These are phyloP conservation scores for Esteya vermicola DNA, from an alignment of 2,329 filamentous ascomycete species.

Conservation along the genomic window DNA sequence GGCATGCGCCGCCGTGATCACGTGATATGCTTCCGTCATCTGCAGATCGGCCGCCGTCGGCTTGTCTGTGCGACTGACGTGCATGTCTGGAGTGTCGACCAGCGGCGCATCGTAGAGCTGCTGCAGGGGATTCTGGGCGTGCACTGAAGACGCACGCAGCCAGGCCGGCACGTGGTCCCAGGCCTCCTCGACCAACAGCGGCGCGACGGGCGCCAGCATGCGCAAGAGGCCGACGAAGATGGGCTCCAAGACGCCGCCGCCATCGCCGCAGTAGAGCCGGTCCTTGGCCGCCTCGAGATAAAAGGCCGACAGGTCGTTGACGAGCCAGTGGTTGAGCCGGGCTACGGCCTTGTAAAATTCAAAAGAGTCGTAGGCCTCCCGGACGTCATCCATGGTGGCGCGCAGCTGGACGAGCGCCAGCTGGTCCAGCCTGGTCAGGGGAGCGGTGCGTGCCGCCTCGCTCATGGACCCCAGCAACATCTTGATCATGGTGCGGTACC, in stretches of 20 bases:
- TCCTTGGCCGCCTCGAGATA: slow-evolving; percentile 93
- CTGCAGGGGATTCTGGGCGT: slow-evolving; percentile 32
- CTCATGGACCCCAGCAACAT: slow-evolving; percentile 71
- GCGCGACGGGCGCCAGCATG: slow-evolving; percentile 70
- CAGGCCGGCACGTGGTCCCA: slow-evolving; percentile 62
- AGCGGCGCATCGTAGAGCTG: slow-evolving; percentile 32
- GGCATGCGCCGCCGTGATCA: slow-evolving; percentile 40
- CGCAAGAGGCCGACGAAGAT: slow-evolving; percentile 61
- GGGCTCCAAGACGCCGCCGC: slow-evolving; percentile 46
- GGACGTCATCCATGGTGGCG: slow-evolving; percentile 50
- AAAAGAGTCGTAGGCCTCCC: slow-evolving; percentile 50
- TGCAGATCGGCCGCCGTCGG: too few relatives aligned
- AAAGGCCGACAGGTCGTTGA: slow-evolving; percentile 74
- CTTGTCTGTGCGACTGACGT: too few relatives aligned
- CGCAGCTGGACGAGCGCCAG: slow-evolving; percentile 65
- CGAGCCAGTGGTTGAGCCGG: slow-evolving; percentile 67
- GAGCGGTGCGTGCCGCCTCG: slow-evolving; percentile 31
- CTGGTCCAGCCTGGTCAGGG: slow-evolving; percentile 49
- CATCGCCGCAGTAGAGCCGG: slow-evolving; percentile 70
- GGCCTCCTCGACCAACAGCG: slow-evolving; percentile 73
- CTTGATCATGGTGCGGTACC: slow-evolving; percentile 81
- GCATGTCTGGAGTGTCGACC: slow-evolving; percentile 24
- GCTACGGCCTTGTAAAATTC: slow-evolving; percentile 72
- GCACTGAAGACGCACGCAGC: too few relatives aligned
- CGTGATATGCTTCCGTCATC: too few relatives aligned